Evolutionary conservation across 371 early-diverging fungal genomes (phyloP), one percentile per base, ranked within the genome.

Genomic region (Rhizopus delemar): DNA sequence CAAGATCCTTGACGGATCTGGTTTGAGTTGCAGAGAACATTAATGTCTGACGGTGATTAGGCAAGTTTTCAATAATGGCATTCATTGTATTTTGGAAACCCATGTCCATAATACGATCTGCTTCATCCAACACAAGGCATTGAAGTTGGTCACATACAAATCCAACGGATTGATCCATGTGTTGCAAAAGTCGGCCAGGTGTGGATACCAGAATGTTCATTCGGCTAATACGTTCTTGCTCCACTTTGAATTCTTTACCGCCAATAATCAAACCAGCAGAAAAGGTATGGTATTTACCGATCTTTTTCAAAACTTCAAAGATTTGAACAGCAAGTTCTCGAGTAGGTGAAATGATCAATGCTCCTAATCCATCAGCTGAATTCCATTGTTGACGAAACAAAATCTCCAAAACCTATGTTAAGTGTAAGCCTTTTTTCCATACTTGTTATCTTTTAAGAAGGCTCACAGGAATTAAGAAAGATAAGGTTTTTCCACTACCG

Each of bases 401-500:
- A 5, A 69, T 71, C 73, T 98, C 98, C 33, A 97, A 73, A 9
- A 93, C 59, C 84, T 89, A 64, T n/a, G 43, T 12, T 9, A 48
- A 46, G 11, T 43, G 8, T 11, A 43, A 34, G 38, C 28, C 5
- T 22, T 41, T 39, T 8, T 5, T 35, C 1, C 3, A 29, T 46
- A 36, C 1, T 32, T 39, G n/a, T 1, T 29, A n/a, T 22, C n/a
- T 28, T 15, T 35, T 9, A 32, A 28, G 3, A 64, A 29, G 5
- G 16, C 83, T 64, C 86, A 95, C 91, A 48, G 98, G 99, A 39
- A 99, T 80, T n/a, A 99, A 68, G 73, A 98, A 99, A 3, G 96
- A 93, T 28, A 99, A 79, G 0, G 99, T 99, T 74, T 99, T 99
- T 41, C 99, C 99, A 36, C 95, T 94, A n/a, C 99, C 99, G 0